Conservation (phyloP, 176 grass and related monocot genomes). For the Oryza coarctata region DNA sequence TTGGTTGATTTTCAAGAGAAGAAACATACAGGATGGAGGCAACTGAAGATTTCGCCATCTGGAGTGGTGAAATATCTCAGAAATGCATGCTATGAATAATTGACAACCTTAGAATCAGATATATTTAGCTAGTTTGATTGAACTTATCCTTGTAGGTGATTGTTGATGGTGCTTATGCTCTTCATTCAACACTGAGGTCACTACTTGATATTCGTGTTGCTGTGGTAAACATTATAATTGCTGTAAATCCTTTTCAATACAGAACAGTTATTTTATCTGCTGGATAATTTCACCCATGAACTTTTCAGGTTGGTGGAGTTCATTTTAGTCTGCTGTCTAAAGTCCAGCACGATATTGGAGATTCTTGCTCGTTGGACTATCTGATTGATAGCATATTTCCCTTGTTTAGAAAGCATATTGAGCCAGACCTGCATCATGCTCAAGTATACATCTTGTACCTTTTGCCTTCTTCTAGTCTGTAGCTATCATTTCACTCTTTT, state of each 20-base stretch:
- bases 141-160: constrained; percentile 67
- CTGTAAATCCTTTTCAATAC: constrained; percentile 20
- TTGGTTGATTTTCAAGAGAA: constrained; percentile 94
- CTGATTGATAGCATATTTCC: constrained; percentile 99
- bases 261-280: constrained; percentile 17
- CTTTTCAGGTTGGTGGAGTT: constrained; percentile 90
- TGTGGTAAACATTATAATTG: constrained; percentile 61
- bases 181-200: constrained; percentile 88
- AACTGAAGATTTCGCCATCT: constrained; percentile 76
- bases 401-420: constrained; percentile 94
- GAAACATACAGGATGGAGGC: constrained; percentile 64
- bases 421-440: constrained; percentile 96
- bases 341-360: constrained; percentile 97
- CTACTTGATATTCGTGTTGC: constrained; percentile 96
- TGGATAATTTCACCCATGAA: constrained; percentile 29
- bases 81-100: constrained; percentile 25
- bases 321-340: constrained; percentile 98
- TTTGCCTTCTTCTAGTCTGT: constrained; percentile 26
- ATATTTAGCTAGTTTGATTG: constrained; percentile 28
- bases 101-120: constrained; percentile 1
- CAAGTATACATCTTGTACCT: constrained; percentile 57
- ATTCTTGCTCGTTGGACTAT: constrained; percentile 98
- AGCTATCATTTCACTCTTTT: constrained; percentile 32
- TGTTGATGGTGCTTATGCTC: constrained; percentile 98
- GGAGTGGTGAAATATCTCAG: constrained; percentile 68